Evolutionary conservation across 2,329 filamentous ascomycete species (phyloP), one percentile per base, ranked within the genome.

Genomic region (Xenoacremonium recifei): DNA sequence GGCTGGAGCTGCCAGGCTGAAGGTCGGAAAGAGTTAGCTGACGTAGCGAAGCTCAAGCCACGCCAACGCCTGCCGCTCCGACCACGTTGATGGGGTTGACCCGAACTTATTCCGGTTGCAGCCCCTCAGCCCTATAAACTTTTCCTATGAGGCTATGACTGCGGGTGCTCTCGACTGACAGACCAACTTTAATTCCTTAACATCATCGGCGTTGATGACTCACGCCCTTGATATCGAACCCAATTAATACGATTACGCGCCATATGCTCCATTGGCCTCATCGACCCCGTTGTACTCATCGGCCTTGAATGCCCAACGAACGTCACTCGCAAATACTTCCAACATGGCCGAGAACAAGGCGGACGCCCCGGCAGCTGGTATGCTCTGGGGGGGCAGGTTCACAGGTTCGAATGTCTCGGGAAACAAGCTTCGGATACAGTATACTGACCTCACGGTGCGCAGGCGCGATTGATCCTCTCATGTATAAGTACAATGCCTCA

Each of bases 401-500:
- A 76, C 71, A 46, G 72, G 73, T 76, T 62, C 32, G 61, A 56
- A 39, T 51, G 27, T 50, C 39, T 32, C 44, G 29, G 50, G 47
- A 44, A 33, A 38, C 45, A 51, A 54, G 53, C 54, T 53, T 51
- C 45, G 15, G 42, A 47, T 57, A 4, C 29, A 47, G 37, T 58
- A 49, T 51, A 55, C 61, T 67, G 39, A 64, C 57, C 38, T 56
- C 25, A 32, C 50, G 48, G 16, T 46, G 18, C 17, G 11, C 6
- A 60, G 54, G 54, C 25, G 87, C 79, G 52, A 81, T 92, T 55
- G 89, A 95, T 69, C 88, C 89, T 37, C 78, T 95, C 37, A 95
- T 95, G 89, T 77, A 83, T 45, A 75, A 85, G 54, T 95, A 92
- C 73, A 95, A 95, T 66, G 84, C 56, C 42, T 85, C 79, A 38